Base-by-base conservation (phyloP, 225 moss, liverwort and hornwort genomes). In the Straminergon stramineum region DNA sequence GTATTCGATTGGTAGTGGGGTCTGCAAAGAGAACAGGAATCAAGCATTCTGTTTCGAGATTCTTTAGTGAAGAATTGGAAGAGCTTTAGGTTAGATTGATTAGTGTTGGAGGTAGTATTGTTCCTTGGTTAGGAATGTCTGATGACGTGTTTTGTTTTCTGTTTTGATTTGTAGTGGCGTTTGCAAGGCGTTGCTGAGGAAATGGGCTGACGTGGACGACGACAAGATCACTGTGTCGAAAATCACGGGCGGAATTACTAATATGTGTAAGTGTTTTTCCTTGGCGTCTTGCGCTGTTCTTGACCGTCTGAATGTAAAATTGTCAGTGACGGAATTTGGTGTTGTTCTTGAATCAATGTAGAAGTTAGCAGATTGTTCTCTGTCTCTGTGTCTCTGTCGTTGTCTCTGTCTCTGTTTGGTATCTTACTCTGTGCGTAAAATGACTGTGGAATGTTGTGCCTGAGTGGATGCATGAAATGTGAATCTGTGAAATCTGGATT, bases 161-260 rank as follows among this genome's bases (percentile, higher is more conserved):
- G 48, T 58, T 62, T 86, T 60, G 75, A 35, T 86, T 89, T 23
- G 86, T 92, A 99, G 99, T 66, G 91, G 85, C 35, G 96, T 99
- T 79, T 97, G 97, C 93, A 97, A 95, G 92, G 90, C 91, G 23
- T 88, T 99, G 48, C 89, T 99, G 87, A 91, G 90, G 88, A 91
- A 73, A 83, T 99, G 99, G 99, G 93, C 94, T 18, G 91, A 94
- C 83, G 86, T 97, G 78, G 95, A 95, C 4, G 95, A 96, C 74
- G 81, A 68, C 80, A 75, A 86, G 35, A 89, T 99, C 76, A 86
- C 85, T 31, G 92, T 97, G 70, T 97, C 97, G 18, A 95, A 90
- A 73, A 95, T 99, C 65, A 96, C 96, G 5, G 99, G 99, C 71
- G 97, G 99, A 89, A 99, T 99, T 91, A 99, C 97, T 31, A 99